Evolutionary conservation across 805 yeast species (phyloP), one percentile per base, ranked within the genome.

Genomic region (Saccharomycopsis sp.): DNA sequence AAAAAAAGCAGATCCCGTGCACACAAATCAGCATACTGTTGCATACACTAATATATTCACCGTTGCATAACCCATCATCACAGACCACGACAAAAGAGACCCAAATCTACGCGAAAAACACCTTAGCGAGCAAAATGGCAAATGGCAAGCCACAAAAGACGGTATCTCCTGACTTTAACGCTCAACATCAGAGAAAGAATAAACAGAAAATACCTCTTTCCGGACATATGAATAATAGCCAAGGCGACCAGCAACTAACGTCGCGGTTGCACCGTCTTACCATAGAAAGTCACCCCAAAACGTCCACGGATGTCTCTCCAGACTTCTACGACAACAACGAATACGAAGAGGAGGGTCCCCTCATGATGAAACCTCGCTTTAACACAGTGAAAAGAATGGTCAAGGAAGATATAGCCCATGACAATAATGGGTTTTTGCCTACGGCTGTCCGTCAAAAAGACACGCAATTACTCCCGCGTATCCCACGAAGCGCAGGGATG

Each of bases 311-410:
- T 12, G 5, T 12, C 37, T 29, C 37, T 5, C 37, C 37, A 5
- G 37, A 29, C 37, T 29, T 29, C 37, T 29, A 44, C 21, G 48
- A 44, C 48, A 44, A 44, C 21, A 16, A 5, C 21, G 48, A 44
- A 7, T n/a, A 44, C 21, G 48, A 44, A 16, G 48, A 44, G 7
- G 48, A 44, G 7, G 48, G 48, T 4, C 48, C 48, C 7, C 48
- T 44, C 21, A 44, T 44, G 48, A 44, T 44, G 48, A 44, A 44
- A 12, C 21, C 48, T 16, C 48, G 48, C 16, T 44, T 44, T 44
- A 29, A 29, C 12, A 29, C 37, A 5, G 37, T 29, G 5, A 44
- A 44, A 44, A 4, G 21, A 12, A 18, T 16, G 48, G 48, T 44
- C 16, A 44, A 44, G 16, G 48, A 44, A 44, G 48, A 44, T 44